These are phyloP conservation scores for Schizophyllum amplum DNA, from an alignment of 1,284 basidiomycete genomes.

Conservation along the genomic window DNA sequence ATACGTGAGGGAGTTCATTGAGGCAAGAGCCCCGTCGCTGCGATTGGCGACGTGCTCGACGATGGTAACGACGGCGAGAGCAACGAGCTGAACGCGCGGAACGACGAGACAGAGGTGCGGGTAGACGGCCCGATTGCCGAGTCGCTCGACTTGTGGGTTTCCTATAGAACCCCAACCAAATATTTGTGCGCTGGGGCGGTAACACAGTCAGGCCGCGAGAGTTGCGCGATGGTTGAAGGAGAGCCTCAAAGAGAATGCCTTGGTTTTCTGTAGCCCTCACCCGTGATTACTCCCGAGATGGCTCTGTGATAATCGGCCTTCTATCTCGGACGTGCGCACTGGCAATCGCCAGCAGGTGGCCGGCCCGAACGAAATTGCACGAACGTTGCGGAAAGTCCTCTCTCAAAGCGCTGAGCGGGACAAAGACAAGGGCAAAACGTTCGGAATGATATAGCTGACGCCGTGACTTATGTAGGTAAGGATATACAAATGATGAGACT, in stretches of 20 bases:
- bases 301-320: background rate
- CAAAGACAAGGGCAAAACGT: background rate
- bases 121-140: background rate
- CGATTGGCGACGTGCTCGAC: background rate
- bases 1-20: slow-evolving; percentile 66
- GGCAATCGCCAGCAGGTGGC: background rate
- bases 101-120: background rate
- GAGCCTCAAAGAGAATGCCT: background rate
- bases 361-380: background rate
- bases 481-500: background rate
- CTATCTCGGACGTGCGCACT: too few relatives aligned
- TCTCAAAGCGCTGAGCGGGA: background rate
- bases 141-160: background rate
- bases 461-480: too few relatives aligned
- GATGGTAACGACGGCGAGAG: background rate
- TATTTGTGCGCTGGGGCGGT: too few relatives aligned
- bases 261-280: background rate
- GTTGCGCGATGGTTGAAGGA: too few relatives aligned
- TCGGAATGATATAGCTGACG: too few relatives aligned
- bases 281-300: background rate
- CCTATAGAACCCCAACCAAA: background rate
- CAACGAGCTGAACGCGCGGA: background rate
- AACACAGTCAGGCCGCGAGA: too few relatives aligned
- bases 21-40: slow-evolving; percentile 7
- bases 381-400: background rate